Evolutionary conservation across 2,329 filamentous ascomycete species (phyloP).

Genomic region (Delphinella strobiligena): DNA sequence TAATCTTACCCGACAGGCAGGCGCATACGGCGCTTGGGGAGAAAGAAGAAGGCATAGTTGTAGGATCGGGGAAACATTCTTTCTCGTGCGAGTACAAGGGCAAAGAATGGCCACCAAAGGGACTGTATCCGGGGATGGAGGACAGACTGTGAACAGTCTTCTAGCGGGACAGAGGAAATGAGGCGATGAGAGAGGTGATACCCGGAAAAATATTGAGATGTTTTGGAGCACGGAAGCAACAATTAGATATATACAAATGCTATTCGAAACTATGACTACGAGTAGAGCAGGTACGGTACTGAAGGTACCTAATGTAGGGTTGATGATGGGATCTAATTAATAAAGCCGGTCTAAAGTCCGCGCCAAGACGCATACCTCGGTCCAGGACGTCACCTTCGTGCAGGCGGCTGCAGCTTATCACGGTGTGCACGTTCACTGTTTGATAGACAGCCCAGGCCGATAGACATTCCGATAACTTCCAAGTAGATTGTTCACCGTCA

Average conservation of each 20-base stretch:
- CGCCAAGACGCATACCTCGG: background rate
- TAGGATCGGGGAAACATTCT: conserved; percentile 5
- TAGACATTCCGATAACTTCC: too few species aligned
- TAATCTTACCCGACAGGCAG: conserved; percentile 7
- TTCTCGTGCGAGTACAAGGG: conserved; percentile 5
- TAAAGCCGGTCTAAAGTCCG: background rate
- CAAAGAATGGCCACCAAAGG: too few species aligned
- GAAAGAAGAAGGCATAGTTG: conserved; percentile 3
- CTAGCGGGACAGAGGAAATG: too few species aligned
- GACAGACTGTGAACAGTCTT: too few species aligned
- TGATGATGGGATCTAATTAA: background rate
- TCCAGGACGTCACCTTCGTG: background rate
- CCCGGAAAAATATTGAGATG: too few species aligned
- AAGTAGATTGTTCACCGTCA: background rate
- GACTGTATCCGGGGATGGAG: too few species aligned
- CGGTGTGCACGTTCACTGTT: too few species aligned
- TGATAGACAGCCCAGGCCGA: background rate
- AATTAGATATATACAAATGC: too few species aligned
- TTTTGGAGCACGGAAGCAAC: too few species aligned
- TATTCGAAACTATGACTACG: conserved; percentile 5
- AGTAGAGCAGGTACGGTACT: background rate
- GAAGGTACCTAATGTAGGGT: background rate
- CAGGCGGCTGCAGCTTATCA: background rate
- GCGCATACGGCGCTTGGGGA: conserved; percentile 3
- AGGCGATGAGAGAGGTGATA: too few species aligned